Evolutionary conservation across 192 early-diverging fungal species (phyloP).

Genomic region (Rhizoclosmatium sp.): DNA sequence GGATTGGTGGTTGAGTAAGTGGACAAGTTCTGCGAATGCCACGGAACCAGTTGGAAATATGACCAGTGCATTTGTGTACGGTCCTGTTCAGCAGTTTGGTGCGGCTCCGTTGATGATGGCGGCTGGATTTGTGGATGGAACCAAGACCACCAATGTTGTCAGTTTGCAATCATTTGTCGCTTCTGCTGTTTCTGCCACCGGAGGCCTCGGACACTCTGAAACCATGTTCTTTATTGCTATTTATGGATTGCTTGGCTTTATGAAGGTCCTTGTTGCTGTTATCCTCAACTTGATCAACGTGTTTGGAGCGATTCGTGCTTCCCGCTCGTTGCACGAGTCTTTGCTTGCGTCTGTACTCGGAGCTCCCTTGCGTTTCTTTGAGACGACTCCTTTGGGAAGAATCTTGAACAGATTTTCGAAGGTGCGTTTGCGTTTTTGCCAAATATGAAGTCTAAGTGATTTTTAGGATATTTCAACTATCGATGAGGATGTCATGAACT

Average conservation of each 20-base stretch:
- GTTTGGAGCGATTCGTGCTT: conserved; percentile 40
- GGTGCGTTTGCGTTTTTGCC: conserved; percentile 72
- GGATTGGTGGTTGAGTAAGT: conserved; percentile 55
- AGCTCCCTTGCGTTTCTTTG: conserved; percentile 57
- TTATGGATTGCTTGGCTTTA: conserved; percentile 19
- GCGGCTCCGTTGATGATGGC: background rate
- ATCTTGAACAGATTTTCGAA: conserved; percentile 87
- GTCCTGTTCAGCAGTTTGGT: background rate
- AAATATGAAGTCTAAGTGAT: too few species aligned
- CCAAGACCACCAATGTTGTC: background rate
- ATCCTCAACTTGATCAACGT: conserved; percentile 41
- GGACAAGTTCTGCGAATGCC: conserved; percentile 35
- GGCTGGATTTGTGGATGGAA: background rate
- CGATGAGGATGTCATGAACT: conserved; percentile 47
- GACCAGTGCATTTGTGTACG: background rate
- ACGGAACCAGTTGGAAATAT: background rate
- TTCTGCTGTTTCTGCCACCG: conserved; percentile 1
- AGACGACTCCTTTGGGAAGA: conserved; percentile 58
- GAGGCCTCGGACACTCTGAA: conserved; percentile 15
- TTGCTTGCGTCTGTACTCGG: conserved; percentile 44
- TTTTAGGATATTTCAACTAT: conserved; percentile 46
- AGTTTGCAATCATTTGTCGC: background rate
- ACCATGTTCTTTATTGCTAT: conserved; percentile 24
- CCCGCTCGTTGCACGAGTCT: conserved; percentile 37
- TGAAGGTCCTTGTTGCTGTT: conserved; percentile 17